Evolutionary conservation across 2,329 filamentous ascomycete genomes (phyloP), one percentile per base, ranked within the genome.

Genomic region (Fusarium drepaniforme): DNA sequence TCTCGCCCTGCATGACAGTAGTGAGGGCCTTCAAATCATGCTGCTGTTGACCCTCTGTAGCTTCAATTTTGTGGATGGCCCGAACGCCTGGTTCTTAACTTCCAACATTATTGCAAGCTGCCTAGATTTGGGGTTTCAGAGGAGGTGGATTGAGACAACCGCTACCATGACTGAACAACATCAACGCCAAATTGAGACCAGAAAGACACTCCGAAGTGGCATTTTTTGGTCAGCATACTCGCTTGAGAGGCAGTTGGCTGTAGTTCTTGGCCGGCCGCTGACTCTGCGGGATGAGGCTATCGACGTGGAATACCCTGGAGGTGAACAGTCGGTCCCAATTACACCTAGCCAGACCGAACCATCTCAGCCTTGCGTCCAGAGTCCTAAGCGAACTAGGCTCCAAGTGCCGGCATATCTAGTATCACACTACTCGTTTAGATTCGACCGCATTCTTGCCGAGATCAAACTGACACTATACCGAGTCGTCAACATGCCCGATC

Each of bases 401-500:
- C 59, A 65, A 18, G 8, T 72, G 2, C 33, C 49, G 4, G 44
- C 40, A 15, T 67, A 38, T 12, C 53, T 53, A n/a, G 64, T 44
- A n/a, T 66, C 63, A 3, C 66, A 67, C 8, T 72, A 70, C 28
- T 72, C 70, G 3, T 70, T 72, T 30, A 46, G 63, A 11, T 65
- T 70, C 53, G 70, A 72, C 37, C 70, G 62, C 37, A 67, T 70
- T n/a, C 63, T 60, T 16, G 70, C 70, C 6, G 70, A 72, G 38
- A 72, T 72, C 23, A 72, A 70, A 42, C 21, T 72, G 5, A 72
- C 63, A 49, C 56, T 72, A 30, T 62, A 70, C 12, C 66, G 70
- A 21, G 70, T 79, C 8, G 67, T 76, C 60, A 79, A 77, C 40
- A 61, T 72, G 9, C 77, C 77, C 1, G 57, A 73, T 28, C 71